These are phyloP conservation scores for Fusarium pseudoanthophilum DNA, from an alignment of 2,329 filamentous ascomycete species.

Conservation along the genomic window DNA sequence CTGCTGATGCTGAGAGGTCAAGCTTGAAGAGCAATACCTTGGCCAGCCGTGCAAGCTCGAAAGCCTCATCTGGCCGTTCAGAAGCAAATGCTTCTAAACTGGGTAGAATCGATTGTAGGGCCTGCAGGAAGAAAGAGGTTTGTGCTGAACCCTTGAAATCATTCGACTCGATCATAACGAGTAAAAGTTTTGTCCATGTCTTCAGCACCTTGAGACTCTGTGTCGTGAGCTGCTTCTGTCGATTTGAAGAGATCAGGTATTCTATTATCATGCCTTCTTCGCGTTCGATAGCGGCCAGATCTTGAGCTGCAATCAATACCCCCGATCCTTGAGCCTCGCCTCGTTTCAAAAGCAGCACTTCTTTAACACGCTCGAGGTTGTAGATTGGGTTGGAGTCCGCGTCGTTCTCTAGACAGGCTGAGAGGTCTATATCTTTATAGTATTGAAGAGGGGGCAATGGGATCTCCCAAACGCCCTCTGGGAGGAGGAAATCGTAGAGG, in stretches of 20 bases:
- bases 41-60: conserved; percentile 81
- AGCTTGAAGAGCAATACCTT: conserved; percentile 78
- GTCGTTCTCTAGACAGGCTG: conserved; percentile 70
- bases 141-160: conserved; percentile 79
- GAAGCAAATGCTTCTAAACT: conserved; percentile 83
- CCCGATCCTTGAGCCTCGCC: conserved; percentile 67
- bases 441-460: conserved; percentile 65
- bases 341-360: conserved; percentile 77
- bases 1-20: conserved; percentile 61
- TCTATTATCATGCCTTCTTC: conserved; percentile 71
- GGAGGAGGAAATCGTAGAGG: conserved; percentile 85
- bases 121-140: conserved; percentile 83
- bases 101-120: conserved; percentile 86
- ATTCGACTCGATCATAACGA: conserved; percentile 84
- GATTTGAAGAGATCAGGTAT: conserved; percentile 72
- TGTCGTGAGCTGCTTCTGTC: conserved; percentile 65
- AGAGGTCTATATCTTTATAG: conserved; percentile 75
- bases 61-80: conserved; percentile 74
- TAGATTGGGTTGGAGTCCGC: conserved; percentile 69
- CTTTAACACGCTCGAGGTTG: conserved; percentile 75
- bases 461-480: conserved; percentile 61
- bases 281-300: conserved; percentile 61
- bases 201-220: conserved; percentile 75
- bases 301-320: conserved; percentile 60
- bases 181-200: conserved; percentile 86